Base-by-base conservation (phyloP, 2,329 filamentous ascomycete species). In the Fusarium sp. region DNA sequence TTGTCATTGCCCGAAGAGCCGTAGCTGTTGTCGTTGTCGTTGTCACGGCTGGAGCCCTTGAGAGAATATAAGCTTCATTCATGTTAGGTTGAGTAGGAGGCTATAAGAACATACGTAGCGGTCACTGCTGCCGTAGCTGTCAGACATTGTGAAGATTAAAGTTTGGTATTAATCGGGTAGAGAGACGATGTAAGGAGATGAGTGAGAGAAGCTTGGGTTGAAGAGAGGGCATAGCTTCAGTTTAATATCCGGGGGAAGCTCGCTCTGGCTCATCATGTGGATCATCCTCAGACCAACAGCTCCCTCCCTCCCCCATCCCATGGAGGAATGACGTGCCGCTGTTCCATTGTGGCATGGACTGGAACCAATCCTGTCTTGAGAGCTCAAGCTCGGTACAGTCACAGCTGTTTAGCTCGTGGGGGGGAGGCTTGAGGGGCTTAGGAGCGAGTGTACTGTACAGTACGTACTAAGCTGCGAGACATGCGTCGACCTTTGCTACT, bases 101-200 rank as follows among this genome's bases (percentile, higher is more conserved):
- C 25, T 26, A 10, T n/a, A 32, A 26, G 61, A 45, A 45, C 71
- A 35, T 61, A 72, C 69, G 61, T 64, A 68, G 58, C 71, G 67
- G 59, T 72, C 73, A 71, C 69, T 63, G 55, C 73, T 73, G 66
- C 75, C 74, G 76, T 80, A 76, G 70, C 76, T 74, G 77, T 79
- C 81, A 78, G 81, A 83, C 81, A 83, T 80, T 51, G 31, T 77
- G 67, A 63, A 43, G 31, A 39, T 58, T 48, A 49, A 38, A 45
- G 13, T 12, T 34, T 48, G n/a, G n/a, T 52, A 43, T 45, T 50
- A 39, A 29, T 31, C 11, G 28, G 32, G 7, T 35, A 31, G 48
- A 24, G 19, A 39, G 47, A 43, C 57, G 28, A 36, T 54, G 24
- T n/a, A 9, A 51, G 36, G 47, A 47, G 29, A 43, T 51, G 49